Percentiles rank a stretch among this genome's conserved stretches.
Conservation (phyloP, 2,329 filamentous ascomycete genomes). For the Colletotrichum euphorbiae region DNA sequence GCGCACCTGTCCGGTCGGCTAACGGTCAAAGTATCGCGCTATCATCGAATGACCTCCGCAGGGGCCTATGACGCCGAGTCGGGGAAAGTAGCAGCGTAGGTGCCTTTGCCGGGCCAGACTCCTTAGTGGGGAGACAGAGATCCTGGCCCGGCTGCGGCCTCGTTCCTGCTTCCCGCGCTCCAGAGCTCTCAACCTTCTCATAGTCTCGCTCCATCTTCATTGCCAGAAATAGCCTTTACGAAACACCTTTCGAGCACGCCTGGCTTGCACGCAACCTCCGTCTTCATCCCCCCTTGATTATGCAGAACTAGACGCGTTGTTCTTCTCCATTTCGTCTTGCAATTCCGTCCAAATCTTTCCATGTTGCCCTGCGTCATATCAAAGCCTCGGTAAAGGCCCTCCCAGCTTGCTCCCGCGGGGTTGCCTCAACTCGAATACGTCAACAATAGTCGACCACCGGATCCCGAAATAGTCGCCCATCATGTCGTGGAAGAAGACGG, state of each 20-base stretch:
- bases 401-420: conserved; percentile 40
- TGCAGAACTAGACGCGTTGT: conserved; percentile 30
- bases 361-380: conserved; percentile 42
- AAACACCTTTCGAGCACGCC: conserved; percentile 25
- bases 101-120: conserved; percentile 29
- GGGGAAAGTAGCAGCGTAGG: conserved; percentile 33
- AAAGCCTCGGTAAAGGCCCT: conserved; percentile 42
- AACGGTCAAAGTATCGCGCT: conserved; percentile 29
- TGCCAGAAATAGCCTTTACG: conserved; percentile 38
- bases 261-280: conserved; percentile 31
- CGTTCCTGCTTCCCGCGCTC: conserved; percentile 35
- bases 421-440: conserved; percentile 34
- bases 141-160: conserved; percentile 33
- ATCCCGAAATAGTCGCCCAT: conserved; percentile 48
- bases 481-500: conserved; percentile 95
- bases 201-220: conserved; percentile 29
- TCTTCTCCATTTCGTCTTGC: not conserved
- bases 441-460: conserved; percentile 30
- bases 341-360: conserved; percentile 28
- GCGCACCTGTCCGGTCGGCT: conserved; percentile 24
- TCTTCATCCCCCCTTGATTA: conserved; percentile 22
- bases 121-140: conserved; percentile 27
- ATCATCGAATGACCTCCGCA: conserved; percentile 36
- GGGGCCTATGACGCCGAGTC: conserved; percentile 35
- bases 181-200: conserved; percentile 25